Evolutionary conservation across 2,329 filamentous ascomycete genomes (phyloP).

Genomic region (Talaromyces sp.): DNA sequence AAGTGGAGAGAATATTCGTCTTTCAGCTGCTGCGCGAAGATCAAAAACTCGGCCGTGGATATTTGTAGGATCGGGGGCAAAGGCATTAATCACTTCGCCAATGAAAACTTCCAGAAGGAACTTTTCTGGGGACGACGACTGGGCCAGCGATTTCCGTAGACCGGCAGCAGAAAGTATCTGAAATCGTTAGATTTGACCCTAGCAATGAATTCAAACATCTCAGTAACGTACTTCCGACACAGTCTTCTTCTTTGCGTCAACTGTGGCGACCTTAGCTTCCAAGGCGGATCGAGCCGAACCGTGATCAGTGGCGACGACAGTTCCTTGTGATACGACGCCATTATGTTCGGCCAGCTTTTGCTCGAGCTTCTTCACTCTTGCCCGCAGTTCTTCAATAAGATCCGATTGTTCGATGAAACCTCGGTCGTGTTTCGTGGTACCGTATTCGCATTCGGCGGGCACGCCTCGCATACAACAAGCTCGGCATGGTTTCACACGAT

Average conservation of each 20-base stretch:
- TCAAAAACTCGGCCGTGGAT: slow-evolving; percentile 26
- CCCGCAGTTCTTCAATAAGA: slow-evolving; percentile 30
- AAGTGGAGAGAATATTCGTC: slow-evolving; percentile 29
- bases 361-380: slow-evolving; percentile 26
- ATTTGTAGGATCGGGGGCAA: slow-evolving; percentile 24
- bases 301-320: background rate
- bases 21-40: slow-evolving; percentile 27
- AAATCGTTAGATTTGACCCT: background rate
- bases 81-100: slow-evolving; percentile 27
- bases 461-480: slow-evolving; percentile 33
- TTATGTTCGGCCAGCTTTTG: slow-evolving; percentile 23
- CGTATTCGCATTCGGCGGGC: slow-evolving; percentile 34
- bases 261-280: background rate
- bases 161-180: slow-evolving; percentile 12
- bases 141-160: slow-evolving; percentile 21
- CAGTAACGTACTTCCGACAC: background rate
- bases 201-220: background rate
- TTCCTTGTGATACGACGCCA: background rate
- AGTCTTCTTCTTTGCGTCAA: background rate
- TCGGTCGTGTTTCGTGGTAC: slow-evolving; percentile 32
- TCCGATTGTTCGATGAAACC: slow-evolving; percentile 32
- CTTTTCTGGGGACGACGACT: slow-evolving; percentile 23
- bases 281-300: background rate
- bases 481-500: slow-evolving; percentile 33
- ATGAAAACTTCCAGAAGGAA: slow-evolving; percentile 29